Base-by-base conservation (phyloP, 495 filamentous ascomycete genomes). In the Aspergillus wentii region DNA sequence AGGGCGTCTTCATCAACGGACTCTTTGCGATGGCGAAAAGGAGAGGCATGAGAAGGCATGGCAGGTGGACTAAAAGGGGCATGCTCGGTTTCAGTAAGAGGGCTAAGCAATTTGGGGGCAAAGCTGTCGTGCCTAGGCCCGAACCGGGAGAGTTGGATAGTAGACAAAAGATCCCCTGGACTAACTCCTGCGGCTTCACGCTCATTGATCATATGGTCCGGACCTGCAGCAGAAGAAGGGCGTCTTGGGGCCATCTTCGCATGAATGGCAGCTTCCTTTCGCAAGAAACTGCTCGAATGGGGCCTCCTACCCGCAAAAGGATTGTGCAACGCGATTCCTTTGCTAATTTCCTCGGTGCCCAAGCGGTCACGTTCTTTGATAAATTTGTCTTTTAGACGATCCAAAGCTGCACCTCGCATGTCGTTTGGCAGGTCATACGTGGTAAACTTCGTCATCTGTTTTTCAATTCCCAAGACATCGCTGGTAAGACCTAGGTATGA, bases 311-410 rank as follows among this genome's bases (percentile, higher is more conserved):
- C 69, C 17, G 74, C 71, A 11, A 73, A 77, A 1, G 83, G 80
- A 47, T 98, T 98, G 56, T 97, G 94, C 21, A 98, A 67, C 5
- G 94, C 94, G 49, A 98, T 97, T 11, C 94, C 92, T 62, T 97
- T 97, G 43, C 80, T 83, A 14, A 80, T 73, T 40, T 98, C 91
- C 53, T 94, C 88, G 0, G 78, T 74, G 3, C 85, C 84, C 17
- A 92, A 72, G 17, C 90, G 82, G 52, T 97, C 89, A 55, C 79
- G 72, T 55, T 98, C 90, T 23, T 82, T 76, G 30, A 75, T 75
- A 49, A 98, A 97, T 46, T 97, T 97, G 41, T 94, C 86, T 57
- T 97, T 98, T 37, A 98, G 64, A 30, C 92, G 71, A 32, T 87
- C 83, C 19, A 97, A 56, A 2, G 92, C 85, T 27, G 81, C 71